phyloP scores from a whole-genome alignment of 1,284 basidiomycete species.

The Ceratobasidium sp. region DNA sequence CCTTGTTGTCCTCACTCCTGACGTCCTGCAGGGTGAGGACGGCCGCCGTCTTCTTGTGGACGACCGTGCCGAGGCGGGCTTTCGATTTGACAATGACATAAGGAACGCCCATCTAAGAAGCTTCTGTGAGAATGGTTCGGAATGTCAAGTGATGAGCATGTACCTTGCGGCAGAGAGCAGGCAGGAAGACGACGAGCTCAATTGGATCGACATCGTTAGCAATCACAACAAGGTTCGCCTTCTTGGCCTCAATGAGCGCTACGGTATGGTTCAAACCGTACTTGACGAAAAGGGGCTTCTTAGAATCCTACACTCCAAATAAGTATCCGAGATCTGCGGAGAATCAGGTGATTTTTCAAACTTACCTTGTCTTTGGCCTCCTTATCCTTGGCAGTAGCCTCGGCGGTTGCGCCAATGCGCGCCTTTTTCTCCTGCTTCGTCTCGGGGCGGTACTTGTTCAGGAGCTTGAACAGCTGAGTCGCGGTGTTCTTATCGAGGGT shows the following conservation, averaged over 20 bases:
- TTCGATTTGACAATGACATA: slow-evolving; percentile 99
- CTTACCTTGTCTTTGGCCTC: slow-evolving; percentile 73
- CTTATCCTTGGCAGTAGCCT: slow-evolving; percentile 81
- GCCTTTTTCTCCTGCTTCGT: slow-evolving; percentile 98
- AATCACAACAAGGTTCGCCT: slow-evolving; percentile 96
- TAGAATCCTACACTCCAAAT: slow-evolving; percentile 66
- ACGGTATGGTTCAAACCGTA: slow-evolving; percentile 98
- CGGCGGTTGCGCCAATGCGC: slow-evolving; percentile 82
- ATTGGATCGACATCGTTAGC: slow-evolving; percentile 99
- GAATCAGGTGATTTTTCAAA: slow-evolving; percentile 42
- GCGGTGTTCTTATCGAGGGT: slow-evolving; percentile 99
- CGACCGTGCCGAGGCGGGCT: slow-evolving; percentile 95
- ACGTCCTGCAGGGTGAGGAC: slow-evolving; percentile 93
- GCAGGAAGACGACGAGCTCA: slow-evolving; percentile 97
- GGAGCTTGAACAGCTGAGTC: slow-evolving; percentile 95
- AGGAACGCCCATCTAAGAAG: slow-evolving; percentile 85
- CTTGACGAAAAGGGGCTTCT: slow-evolving; percentile 96
- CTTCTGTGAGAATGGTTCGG: background rate
- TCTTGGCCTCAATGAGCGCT: slow-evolving; percentile 96
- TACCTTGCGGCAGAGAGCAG: slow-evolving; percentile 92
- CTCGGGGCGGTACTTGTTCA: slow-evolving; percentile 97
- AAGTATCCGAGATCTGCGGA: background rate
- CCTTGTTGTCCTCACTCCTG: slow-evolving; percentile 91
- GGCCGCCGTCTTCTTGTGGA: slow-evolving; percentile 98
- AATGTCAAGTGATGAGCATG: background rate